These are phyloP conservation scores for Stipa capillata DNA, from an alignment of 176 grass and related monocot genomes.

Conservation along the genomic window DNA sequence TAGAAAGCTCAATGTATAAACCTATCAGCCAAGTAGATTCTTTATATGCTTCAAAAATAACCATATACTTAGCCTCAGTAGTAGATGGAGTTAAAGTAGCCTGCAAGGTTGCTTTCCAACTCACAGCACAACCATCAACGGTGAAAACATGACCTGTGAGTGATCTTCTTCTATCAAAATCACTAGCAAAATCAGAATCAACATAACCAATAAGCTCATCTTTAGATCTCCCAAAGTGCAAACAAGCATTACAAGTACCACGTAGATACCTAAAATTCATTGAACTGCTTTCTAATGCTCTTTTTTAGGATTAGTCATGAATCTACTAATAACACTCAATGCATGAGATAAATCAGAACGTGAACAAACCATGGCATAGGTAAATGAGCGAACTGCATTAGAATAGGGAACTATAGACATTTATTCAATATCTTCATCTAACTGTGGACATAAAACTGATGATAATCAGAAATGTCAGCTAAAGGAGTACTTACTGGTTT, in stretches of 20 bases:
- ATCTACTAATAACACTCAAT: not conserved
- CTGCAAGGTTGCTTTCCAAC: not conserved
- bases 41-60: not conserved
- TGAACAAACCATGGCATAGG: too few relatives aligned
- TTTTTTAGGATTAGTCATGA: not conserved
- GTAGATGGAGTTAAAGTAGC: not conserved
- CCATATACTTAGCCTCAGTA: not conserved
- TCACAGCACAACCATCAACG: not conserved
- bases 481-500: too few relatives aligned
- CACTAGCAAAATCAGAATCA: slow-evolving; percentile 1
- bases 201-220: not conserved
- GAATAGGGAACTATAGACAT: too few relatives aligned
- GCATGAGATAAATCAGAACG: too few relatives aligned
- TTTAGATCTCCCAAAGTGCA: not conserved
- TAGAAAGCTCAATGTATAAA: not conserved
- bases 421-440: too few relatives aligned
- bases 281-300: not conserved
- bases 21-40: not conserved
- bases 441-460: too few relatives aligned
- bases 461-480: too few relatives aligned
- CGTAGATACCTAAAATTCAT: not conserved
- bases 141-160: slow-evolving; percentile 13
- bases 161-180: not conserved
- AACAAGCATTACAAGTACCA: not conserved
- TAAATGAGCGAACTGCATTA: too few relatives aligned